Conservation (phyloP, 1,139 yeast species). For the Yamadazyma diddensiae region DNA sequence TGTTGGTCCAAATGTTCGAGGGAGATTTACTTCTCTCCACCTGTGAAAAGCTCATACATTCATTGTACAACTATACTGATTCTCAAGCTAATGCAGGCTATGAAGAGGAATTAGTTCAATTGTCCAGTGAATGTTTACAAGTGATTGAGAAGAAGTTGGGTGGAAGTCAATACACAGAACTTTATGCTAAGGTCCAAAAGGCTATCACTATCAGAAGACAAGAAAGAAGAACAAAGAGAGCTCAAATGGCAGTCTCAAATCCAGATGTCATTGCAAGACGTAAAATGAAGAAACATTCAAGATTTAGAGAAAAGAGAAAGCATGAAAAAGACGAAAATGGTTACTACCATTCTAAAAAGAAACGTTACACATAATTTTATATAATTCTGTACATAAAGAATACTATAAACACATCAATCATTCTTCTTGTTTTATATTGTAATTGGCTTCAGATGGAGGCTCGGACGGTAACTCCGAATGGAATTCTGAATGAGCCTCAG, state of each 20-base stretch:
- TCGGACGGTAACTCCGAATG: slow-evolving; percentile 6
- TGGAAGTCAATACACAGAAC: slow-evolving; percentile 62
- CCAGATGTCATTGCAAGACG: slow-evolving; percentile 81
- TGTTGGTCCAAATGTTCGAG: slow-evolving; percentile 51
- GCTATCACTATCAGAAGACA: slow-evolving; percentile 59
- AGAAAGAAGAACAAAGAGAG: slow-evolving; percentile 73
- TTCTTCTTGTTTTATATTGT: slow-evolving; percentile 1
- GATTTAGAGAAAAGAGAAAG: slow-evolving; percentile 74
- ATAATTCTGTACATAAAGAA: background rate
- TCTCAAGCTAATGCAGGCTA: slow-evolving; percentile 41
- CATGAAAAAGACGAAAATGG: slow-evolving; percentile 76
- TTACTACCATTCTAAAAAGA: slow-evolving; percentile 64
- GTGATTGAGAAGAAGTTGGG: slow-evolving; percentile 72
- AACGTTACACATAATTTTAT: slow-evolving; percentile 7
- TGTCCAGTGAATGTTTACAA: slow-evolving; percentile 68
- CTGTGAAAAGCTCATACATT: slow-evolving; percentile 52
- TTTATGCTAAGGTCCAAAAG: slow-evolving; percentile 63
- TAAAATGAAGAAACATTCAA: slow-evolving; percentile 72
- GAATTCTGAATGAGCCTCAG: slow-evolving; percentile 7
- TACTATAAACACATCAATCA: background rate
- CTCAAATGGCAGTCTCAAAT: slow-evolving; percentile 71
- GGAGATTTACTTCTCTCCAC: slow-evolving; percentile 34
- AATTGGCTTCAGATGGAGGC: slow-evolving; percentile 2
- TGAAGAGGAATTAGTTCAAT: slow-evolving; percentile 50
- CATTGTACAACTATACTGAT: slow-evolving; percentile 58